These are phyloP conservation scores for Groenewaldozyma salmanticensis DNA, from an alignment of 805 yeast species.

Conservation along the genomic window DNA sequence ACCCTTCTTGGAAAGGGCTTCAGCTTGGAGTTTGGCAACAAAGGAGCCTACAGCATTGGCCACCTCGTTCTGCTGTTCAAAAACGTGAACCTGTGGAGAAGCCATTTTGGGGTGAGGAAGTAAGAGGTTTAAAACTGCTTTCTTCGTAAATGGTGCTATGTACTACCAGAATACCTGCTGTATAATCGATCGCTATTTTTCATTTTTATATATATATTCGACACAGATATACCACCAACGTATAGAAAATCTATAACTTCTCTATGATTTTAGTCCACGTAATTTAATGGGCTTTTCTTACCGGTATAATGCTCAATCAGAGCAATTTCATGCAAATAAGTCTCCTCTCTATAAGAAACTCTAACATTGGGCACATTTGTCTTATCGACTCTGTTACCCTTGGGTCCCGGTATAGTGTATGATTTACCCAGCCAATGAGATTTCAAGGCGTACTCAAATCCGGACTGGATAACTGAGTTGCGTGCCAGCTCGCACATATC, in stretches of 20 bases:
- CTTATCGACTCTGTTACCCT: conserved; percentile 83
- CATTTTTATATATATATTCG: too few relatives aligned
- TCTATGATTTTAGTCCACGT: too few relatives aligned
- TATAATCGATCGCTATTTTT: neutral
- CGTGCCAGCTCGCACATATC: conserved; percentile 96
- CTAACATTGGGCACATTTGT: conserved; percentile 92
- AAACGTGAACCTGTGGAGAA: conserved; percentile 36
- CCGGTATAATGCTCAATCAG: conserved; percentile 26
- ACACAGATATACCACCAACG: too few relatives aligned
- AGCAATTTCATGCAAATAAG: conserved; percentile 59
- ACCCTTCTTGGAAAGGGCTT: conserved; percentile 37
- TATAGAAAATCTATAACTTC: too few relatives aligned
- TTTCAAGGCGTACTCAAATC: conserved; percentile 81
- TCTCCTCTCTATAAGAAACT: conserved; percentile 73
- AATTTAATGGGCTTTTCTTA: neutral
- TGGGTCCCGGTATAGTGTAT: conserved; percentile 44
- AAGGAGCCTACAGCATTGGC: conserved; percentile 58
- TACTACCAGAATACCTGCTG: neutral
- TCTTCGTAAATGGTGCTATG: neutral
- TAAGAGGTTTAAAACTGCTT: neutral
- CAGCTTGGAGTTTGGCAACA: conserved; percentile 52
- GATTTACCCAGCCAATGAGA: conserved; percentile 85
- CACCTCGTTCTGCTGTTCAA: conserved; percentile 46
- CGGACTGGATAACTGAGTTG: conserved; percentile 88
- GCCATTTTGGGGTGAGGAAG: conserved; percentile 8